Percentiles rank a stretch among this genome's conserved stretches.
These are phyloP conservation scores for Sistotremastrum niveocremeum DNA, from an alignment of 768 basidiomycete genomes.

Conservation along the genomic window DNA sequence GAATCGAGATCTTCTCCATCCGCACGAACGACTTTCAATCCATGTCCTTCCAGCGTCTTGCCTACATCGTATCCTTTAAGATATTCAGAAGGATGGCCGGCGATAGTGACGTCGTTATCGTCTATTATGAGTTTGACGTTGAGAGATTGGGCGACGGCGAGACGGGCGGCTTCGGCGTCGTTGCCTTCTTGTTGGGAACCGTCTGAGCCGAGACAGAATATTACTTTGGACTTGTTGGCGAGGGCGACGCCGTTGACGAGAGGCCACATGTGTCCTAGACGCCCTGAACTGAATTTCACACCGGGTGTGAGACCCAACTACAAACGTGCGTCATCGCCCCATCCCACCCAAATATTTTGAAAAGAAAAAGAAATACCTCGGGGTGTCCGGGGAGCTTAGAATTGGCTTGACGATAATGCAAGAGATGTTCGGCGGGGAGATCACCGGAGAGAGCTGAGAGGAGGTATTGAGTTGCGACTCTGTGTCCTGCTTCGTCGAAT, in stretches of 20 bases:
- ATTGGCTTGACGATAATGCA: slow-evolving; percentile 78
- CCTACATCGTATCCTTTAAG: slow-evolving; percentile 62
- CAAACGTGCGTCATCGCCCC: no score
- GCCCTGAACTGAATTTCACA: slow-evolving; percentile 87
- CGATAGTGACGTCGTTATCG: slow-evolving; percentile 85
- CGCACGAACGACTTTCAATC: slow-evolving; percentile 59
- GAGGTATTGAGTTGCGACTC: slow-evolving; percentile 83
- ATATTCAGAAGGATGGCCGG: slow-evolving; percentile 83
- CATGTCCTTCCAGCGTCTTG: slow-evolving; percentile 70
- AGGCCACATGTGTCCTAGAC: slow-evolving; percentile 86
- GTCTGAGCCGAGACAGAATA: slow-evolving; percentile 80
- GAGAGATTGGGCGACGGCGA: slow-evolving; percentile 71
- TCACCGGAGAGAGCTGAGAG: slow-evolving; percentile 65
- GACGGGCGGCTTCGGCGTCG: slow-evolving; percentile 78
- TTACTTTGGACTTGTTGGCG: slow-evolving; percentile 60
- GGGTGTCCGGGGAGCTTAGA: slow-evolving; percentile 84
- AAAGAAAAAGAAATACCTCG: no score
- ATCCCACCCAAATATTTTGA: no score
- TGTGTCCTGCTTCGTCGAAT: slow-evolving; percentile 80
- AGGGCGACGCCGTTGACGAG: slow-evolving; percentile 76
- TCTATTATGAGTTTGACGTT: slow-evolving; percentile 83
- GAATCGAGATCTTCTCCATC: slow-evolving; percentile 71
- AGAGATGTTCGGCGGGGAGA: slow-evolving; percentile 58
- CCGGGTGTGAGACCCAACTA: slow-evolving; percentile 75
- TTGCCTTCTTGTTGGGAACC: slow-evolving; percentile 89